Conservation (phyloP, 2,329 filamentous ascomycete species). For the Zelopaecilomyces penicillatus region DNA sequence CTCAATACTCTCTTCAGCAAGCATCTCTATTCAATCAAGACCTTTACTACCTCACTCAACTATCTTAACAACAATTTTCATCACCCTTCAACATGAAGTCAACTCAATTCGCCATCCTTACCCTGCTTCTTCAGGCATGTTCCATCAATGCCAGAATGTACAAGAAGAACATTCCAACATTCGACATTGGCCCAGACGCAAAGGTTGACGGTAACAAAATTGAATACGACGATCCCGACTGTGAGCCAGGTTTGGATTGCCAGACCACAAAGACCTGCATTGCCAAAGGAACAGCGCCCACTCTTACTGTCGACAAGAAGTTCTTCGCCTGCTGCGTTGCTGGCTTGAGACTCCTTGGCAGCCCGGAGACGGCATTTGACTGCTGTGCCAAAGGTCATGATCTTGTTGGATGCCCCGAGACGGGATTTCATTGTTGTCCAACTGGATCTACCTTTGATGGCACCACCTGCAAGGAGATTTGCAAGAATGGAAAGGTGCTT, state of each 20-base stretch:
- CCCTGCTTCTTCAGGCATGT: constrained; percentile 4
- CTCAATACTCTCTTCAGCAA: too few relatives aligned
- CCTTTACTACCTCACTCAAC: too few relatives aligned
- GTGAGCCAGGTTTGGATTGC: constrained; percentile 6
- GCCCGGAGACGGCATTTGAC: constrained; percentile 11
- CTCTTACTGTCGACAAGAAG: constrained; percentile 9
- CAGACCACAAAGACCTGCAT: constrained; percentile 1
- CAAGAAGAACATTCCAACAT: constrained; percentile 8
- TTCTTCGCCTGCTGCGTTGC: constrained; percentile 8
- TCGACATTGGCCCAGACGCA: constrained; percentile 7
- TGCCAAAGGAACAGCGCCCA: constrained; percentile 2
- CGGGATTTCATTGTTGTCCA: constrained; percentile 13
- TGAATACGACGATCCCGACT: constrained; percentile 9
- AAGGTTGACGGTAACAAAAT: constrained; percentile 9
- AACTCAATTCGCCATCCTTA: background rate
- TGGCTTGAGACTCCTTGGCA: constrained; percentile 9
- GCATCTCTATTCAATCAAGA: too few relatives aligned
- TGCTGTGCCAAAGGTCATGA: constrained; percentile 14
- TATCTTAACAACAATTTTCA: too few relatives aligned
- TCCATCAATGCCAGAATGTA: constrained; percentile 6
- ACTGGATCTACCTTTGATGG: constrained; percentile 9
- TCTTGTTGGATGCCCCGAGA: constrained; percentile 5
- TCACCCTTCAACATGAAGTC: background rate
- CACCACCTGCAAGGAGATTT: constrained; percentile 9
- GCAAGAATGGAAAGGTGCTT: constrained; percentile 10